Evolutionary conservation across 2,329 filamentous ascomycete genomes (phyloP).

Genomic region (Xylogone sp.): DNA sequence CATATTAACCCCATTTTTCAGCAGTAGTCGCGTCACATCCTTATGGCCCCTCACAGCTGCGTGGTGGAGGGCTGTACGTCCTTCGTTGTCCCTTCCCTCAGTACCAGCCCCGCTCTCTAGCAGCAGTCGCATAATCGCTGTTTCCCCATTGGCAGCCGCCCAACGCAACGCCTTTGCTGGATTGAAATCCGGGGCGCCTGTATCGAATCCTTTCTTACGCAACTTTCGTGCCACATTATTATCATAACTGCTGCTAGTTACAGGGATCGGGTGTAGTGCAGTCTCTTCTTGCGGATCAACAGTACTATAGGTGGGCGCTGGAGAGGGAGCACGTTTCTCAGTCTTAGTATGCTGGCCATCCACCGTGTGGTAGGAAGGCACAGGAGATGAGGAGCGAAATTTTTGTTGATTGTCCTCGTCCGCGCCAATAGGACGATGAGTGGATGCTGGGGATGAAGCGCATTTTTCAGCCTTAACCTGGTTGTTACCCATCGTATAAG

Average conservation of each 20-base stretch:
- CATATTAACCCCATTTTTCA: neutral
- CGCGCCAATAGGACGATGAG: neutral
- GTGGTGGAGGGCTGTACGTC: neutral
- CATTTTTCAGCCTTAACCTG: neutral
- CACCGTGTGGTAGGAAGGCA: neutral
- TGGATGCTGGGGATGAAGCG: neutral
- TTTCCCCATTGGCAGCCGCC: slow-evolving; percentile 9
- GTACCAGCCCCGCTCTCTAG: neutral
- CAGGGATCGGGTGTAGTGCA: neutral
- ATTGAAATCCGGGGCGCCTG: neutral
- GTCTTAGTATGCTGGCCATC: neutral
- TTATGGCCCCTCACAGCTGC: neutral
- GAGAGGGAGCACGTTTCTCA: neutral
- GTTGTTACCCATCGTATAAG: neutral
- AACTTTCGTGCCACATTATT: neutral
- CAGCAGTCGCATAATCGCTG: slow-evolving; percentile 7
- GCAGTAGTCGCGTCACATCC: neutral
- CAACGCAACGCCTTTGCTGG: neutral
- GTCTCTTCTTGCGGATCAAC: neutral
- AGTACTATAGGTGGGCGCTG: neutral
- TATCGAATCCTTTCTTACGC: neutral
- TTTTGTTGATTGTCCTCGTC: neutral
- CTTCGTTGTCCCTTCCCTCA: neutral
- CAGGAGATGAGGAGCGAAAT: neutral
- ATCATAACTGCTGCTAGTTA: neutral